Evolutionary conservation across 2,329 filamentous ascomycete genomes (phyloP), one percentile per base, ranked within the genome.

Genomic region (Clarireedia hainanense): DNA sequence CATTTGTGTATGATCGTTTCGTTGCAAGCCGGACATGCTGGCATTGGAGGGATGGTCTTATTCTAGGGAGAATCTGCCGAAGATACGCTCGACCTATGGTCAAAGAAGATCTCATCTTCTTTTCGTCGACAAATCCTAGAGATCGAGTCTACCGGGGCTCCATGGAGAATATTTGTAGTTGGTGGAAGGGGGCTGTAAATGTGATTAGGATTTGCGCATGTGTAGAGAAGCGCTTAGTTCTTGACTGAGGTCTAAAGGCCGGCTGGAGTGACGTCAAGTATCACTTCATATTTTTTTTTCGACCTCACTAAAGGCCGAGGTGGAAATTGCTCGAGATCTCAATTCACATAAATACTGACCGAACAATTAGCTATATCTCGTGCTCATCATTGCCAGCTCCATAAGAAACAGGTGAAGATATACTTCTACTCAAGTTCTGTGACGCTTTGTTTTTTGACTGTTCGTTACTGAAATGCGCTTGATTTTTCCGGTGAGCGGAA

Each of bases 61-160:
- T 57, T 61, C 64, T 67, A 50, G 70, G 67, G 17, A 64, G 27
- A 26, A 58, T 50, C 52, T 64, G 62, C 67, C 69, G 76, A 64
- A 72, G 68, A 68, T 72, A 76, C 60, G 73, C 67, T 64, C 75
- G 74, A 70, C 75, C 70, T 43, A 76, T 60, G 56, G 71, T 61
- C 63, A 75, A 69, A 61, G 68, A 71, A 65, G 70, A 65, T 67
- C 73, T 77, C 77, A 80, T 80, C 60, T 59, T 50, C 23, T 57
- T 36, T 20, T 20, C 27, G 37, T 49, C 24, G 5, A 27, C 37
- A 17, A 39, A 43, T 24, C 43, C 15, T 42, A 45, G 42, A 14
- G 37, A 17, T 39, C n/a, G 9, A 37, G 46, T 52, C 58, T 64
- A 65, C 59, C 63, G 60, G 36, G 47, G 55, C 62, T 67, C 63